Percentiles rank a stretch among this genome's conserved stretches.
Conservation (phyloP, 2,329 filamentous ascomycete species). For the Ophiocordyceps sinensis region DNA sequence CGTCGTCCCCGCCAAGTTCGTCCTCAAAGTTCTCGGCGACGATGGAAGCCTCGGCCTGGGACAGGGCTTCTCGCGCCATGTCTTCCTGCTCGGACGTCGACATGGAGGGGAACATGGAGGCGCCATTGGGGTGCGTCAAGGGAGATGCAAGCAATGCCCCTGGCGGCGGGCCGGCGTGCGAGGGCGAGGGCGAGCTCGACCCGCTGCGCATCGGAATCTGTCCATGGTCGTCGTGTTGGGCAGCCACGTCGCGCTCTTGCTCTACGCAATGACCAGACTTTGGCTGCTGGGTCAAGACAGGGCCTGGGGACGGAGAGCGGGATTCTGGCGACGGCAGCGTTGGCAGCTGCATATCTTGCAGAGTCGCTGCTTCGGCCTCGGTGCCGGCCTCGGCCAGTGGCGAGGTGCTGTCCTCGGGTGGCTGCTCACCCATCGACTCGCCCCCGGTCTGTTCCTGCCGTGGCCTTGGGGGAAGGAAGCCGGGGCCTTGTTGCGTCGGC, state of each 20-base stretch:
- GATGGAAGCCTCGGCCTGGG: slow-evolving; percentile 21
- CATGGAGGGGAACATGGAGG: slow-evolving; percentile 20
- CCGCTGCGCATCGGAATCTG: neutral
- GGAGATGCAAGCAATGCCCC: slow-evolving; percentile 10
- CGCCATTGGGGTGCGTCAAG: slow-evolving; percentile 23
- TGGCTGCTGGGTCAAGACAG: no score
- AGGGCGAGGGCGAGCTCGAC: neutral
- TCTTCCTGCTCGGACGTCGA: slow-evolving; percentile 19
- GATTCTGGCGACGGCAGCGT: no score
- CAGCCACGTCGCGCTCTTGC: neutral
- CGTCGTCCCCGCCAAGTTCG: slow-evolving; percentile 6
- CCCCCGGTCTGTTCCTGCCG: no score
- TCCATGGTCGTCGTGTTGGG: neutral
- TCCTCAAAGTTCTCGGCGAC: slow-evolving; percentile 18
- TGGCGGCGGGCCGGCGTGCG: neutral
- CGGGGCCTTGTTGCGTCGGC: no score
- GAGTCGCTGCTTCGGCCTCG: no score
- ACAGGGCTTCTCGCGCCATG: slow-evolving; percentile 20
- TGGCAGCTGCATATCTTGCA: no score
- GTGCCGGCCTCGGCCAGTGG: no score
- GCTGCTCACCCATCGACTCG: no score
- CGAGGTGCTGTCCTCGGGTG: no score
- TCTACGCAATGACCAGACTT: no score
- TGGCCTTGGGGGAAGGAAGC: no score
- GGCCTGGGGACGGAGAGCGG: no score